These are phyloP conservation scores for Brasenia schreberi DNA, from an alignment of 164 flowering plant species.

Conservation along the genomic window DNA sequence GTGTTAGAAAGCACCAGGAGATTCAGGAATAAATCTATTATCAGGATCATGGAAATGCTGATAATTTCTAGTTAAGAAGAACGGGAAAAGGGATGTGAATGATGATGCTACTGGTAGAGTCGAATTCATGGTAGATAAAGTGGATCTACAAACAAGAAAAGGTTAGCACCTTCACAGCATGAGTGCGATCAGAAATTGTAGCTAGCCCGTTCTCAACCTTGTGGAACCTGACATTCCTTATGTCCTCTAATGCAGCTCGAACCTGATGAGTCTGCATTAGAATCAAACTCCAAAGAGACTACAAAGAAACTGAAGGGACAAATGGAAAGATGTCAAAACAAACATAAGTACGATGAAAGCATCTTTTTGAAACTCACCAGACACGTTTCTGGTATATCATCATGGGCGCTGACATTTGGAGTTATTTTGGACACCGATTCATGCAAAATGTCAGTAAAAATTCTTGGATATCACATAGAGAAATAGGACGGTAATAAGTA, in stretches of 20 bases:
- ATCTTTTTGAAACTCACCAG: conserved; percentile 44
- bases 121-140: not conserved
- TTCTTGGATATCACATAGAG: conserved; percentile 1
- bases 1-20: too few relatives aligned
- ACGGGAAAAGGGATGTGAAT: not conserved
- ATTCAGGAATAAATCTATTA: too few relatives aligned
- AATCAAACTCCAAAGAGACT: not conserved
- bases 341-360: not conserved
- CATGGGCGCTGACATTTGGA: conserved; percentile 47
- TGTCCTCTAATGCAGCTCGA: conserved; percentile 77
- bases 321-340: not conserved
- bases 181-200: conserved; percentile 56
- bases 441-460: not conserved
- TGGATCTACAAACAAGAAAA: not conserved
- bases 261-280: conserved; percentile 26
- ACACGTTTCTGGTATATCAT: conserved; percentile 77
- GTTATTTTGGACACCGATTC: conserved; percentile 1
- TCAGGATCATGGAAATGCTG: too few relatives aligned
- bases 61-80: not conserved
- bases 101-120: not conserved
- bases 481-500: conserved; percentile 1
- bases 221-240: conserved; percentile 79
- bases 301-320: not conserved
- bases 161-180: conserved; percentile 66
- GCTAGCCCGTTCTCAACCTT: conserved; percentile 73